phyloP scores from a whole-genome alignment of 2,329 filamentous ascomycete genomes.

The Fusarium sp. region DNA sequence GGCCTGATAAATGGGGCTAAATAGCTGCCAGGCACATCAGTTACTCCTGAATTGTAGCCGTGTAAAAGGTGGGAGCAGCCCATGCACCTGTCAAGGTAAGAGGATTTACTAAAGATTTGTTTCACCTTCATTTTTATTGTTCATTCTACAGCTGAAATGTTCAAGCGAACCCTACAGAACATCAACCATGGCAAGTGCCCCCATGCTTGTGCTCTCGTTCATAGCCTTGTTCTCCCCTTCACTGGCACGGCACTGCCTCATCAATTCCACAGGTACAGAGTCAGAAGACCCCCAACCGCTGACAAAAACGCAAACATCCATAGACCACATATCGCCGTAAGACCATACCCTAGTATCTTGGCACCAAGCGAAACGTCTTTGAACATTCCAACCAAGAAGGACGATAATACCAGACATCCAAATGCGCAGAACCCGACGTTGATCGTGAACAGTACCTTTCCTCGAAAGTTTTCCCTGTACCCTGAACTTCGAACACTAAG shows the following conservation, averaged over 20 bases:
- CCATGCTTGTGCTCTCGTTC: background rate
- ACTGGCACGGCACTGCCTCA: background rate
- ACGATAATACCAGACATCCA: accelerated
- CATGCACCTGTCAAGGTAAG: background rate
- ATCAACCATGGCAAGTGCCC: accelerated
- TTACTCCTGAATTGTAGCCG: background rate
- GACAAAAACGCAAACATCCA: background rate
- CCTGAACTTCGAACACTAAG: accelerated
- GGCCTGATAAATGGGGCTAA: background rate
- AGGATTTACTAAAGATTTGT: accelerated
- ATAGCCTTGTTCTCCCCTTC: background rate
- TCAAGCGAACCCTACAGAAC: no score
- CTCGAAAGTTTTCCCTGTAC: background rate
- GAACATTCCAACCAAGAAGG: background rate
- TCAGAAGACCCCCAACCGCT: background rate
- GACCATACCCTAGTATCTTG: accelerated
- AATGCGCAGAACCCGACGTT: background rate
- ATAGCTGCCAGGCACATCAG: background rate
- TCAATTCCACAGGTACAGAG: background rate
- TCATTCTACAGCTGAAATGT: accelerated
- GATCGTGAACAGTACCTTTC: accelerated
- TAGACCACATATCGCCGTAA: background rate
- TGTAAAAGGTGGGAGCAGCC: background rate
- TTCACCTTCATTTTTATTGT: background rate
- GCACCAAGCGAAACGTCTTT: background rate